Conservation (phyloP, 140 eudicot genomes). For the Flaveria floridana region DNA sequence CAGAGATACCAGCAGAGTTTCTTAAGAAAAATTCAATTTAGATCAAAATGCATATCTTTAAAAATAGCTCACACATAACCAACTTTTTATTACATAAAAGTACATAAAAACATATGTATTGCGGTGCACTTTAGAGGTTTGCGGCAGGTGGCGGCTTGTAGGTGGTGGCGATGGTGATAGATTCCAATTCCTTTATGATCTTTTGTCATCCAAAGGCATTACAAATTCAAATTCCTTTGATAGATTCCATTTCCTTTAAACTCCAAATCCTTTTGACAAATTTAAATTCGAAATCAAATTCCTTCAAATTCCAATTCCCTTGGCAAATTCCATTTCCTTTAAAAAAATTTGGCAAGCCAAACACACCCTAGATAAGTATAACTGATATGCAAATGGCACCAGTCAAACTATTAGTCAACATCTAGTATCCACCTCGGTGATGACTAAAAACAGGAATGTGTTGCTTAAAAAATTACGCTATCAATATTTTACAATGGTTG, state of each 20-base stretch:
- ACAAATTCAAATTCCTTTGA: too few species aligned
- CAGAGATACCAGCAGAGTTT: slow-evolving; percentile 28
- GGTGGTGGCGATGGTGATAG: too few species aligned
- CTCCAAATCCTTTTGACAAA: too few species aligned
- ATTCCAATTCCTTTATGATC: too few species aligned
- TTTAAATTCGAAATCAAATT: too few species aligned
- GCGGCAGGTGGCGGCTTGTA: not conserved
- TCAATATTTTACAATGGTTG: slow-evolving; percentile 3
- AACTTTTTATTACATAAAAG: not conserved
- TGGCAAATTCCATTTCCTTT: too few species aligned
- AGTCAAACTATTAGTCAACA: slow-evolving; percentile 4
- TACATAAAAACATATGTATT: slow-evolving; percentile 2
- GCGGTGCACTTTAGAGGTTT: not conserved
- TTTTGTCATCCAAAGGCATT: too few species aligned
- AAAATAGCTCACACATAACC: slow-evolving; percentile 8
- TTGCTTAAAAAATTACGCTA: slow-evolving; percentile 11
- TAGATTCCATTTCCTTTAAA: too few species aligned
- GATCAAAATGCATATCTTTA: slow-evolving; percentile 13
- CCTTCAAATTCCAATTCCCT: too few species aligned
- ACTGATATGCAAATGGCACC: not conserved
- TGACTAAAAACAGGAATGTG: slow-evolving; percentile 10
- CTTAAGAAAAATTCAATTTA: slow-evolving; percentile 8
- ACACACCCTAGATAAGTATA: too few species aligned
- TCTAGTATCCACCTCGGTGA: not conserved
- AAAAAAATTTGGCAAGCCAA: too few species aligned